Evolutionary conservation across 106 monocot genomes (phyloP).

Genomic region (Gastrodia elata): DNA sequence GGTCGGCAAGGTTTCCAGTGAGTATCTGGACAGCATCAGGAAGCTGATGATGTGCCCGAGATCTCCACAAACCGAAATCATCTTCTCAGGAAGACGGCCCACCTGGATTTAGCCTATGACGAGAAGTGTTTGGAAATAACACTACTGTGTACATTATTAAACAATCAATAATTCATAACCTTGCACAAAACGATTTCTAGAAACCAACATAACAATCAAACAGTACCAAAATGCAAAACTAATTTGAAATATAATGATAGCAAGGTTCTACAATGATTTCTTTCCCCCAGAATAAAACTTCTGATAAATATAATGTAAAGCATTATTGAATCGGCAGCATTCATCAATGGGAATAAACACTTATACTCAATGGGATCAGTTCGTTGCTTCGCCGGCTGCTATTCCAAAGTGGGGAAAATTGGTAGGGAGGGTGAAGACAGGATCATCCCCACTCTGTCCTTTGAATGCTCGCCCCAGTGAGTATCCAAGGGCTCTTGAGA

Average conservation of each 20-base stretch:
- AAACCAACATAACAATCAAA: no score
- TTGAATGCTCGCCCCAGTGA: conserved; percentile 31
- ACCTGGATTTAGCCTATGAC: neutral
- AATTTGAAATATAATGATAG: no score
- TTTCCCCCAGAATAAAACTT: no score
- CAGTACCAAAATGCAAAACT: no score
- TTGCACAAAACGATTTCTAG: no score
- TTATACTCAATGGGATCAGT: neutral
- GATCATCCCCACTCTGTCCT: conserved; percentile 5
- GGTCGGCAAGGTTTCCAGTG: neutral
- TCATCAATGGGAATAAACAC: no score
- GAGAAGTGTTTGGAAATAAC: no score
- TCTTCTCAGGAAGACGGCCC: conserved; percentile 1
- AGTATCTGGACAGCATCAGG: neutral
- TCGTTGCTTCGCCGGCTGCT: neutral
- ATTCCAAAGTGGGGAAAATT: conserved; percentile 21
- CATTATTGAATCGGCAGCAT: no score
- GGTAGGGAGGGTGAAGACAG: conserved; percentile 23
- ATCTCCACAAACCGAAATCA: conserved; percentile 4
- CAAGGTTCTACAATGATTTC: no score
- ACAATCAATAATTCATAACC: no score
- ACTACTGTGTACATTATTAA: no score
- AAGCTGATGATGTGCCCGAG: neutral
- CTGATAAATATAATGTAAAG: no score
- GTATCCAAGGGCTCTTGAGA: conserved; percentile 61